Evolutionary conservation across 345 rosid species (phyloP).

Genomic region (Gossypioides kirkii): DNA sequence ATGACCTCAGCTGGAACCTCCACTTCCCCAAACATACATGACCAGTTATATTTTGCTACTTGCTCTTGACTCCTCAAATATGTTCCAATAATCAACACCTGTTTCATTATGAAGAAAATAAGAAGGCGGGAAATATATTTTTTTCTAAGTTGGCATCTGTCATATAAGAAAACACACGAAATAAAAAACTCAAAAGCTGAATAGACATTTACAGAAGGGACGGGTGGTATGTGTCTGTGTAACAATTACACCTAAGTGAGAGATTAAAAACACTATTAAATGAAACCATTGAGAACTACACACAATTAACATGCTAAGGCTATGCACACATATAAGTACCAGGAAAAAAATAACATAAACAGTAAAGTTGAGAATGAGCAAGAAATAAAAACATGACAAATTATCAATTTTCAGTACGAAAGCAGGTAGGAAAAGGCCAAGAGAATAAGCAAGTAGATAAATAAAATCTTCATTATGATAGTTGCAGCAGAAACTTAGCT

Average conservation of each 20-base stretch:
- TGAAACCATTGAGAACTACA: background rate
- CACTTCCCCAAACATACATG: constrained; percentile 96
- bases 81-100: constrained; percentile 68
- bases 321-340: background rate
- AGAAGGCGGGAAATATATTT: background rate
- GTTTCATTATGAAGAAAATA: constrained; percentile 14
- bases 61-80: constrained; percentile 61
- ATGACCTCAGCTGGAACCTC: constrained; percentile 83
- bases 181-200: background rate
- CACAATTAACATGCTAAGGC: background rate
- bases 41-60: constrained; percentile 60
- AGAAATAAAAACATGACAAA: background rate
- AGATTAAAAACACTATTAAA: background rate
- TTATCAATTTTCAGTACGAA: background rate
- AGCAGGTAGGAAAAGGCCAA: background rate
- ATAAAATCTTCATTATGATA: background rate
- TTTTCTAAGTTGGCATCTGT: background rate
- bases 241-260: background rate
- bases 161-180: background rate
- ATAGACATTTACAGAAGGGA: background rate
- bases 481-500: background rate
- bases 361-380: background rate
- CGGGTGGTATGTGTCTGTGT: background rate
- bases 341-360: background rate
- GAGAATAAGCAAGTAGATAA: background rate